Evolutionary conservation across 768 basidiomycete species (phyloP), one percentile per base, ranked within the genome.

Genomic region (Thelephora ganbajun): DNA sequence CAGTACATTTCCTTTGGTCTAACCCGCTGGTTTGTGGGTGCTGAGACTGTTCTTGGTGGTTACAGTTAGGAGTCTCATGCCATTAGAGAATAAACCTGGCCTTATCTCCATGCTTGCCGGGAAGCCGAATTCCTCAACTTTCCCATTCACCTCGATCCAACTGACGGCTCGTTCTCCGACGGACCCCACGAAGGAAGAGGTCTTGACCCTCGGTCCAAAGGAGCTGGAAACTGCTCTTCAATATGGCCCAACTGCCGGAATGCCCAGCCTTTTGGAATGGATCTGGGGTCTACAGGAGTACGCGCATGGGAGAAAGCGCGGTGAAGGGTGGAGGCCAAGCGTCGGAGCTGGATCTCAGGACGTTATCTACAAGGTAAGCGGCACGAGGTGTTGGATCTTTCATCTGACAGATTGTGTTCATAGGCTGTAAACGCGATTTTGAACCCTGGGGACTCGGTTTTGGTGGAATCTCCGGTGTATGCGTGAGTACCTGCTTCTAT

Each of bases 341-440:
- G 66, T 96, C 6, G 91, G 92, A 2, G 71, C 73, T 30, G 94
- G 94, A 6, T 88, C 87, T 41, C 96, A 97, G 65, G 91, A 96
- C 68, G 61, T 91, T 50, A 76, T 98, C 43, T 83, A 73, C 66
- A 96, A 94, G 75, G 90, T 84, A 49, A 2, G 67, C 54, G 11
- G 19, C 11, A 18, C 19, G 33, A 14, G 3, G 7, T 16, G 33
- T 20, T 4, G 30, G 35, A 14, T 6, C 12, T n/a, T 48, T 14
- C 18, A 18, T 16, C 16, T 22, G 39, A 14, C 22, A 14, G 14
- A 43, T 5, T 35, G 39, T 22, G 18, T 26, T 46, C 43, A 18
- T 49, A 94, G 88, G 80, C 83, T 18, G 74, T 90, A 51, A 56
- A 70, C n/a, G 73, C 80, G 6, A 63, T 94, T 46, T 67, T 90